Evolutionary conservation across 2,329 filamentous ascomycete species (phyloP), one percentile per base, ranked within the genome.

Genomic region (Aschersonia sp.): DNA sequence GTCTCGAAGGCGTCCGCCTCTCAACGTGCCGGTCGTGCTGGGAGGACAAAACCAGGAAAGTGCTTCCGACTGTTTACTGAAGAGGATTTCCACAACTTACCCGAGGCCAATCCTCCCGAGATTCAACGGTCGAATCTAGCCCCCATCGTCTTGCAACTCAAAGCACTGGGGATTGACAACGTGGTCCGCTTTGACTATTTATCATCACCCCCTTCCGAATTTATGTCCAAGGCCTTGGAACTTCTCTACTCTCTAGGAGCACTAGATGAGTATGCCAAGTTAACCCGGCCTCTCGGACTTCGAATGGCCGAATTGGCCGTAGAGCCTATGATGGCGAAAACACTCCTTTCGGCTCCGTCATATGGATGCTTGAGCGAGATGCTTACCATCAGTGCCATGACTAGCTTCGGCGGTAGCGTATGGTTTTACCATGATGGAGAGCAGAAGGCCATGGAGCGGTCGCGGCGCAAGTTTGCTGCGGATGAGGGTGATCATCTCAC

Each of bases 401-500:
- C 87, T 35, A 92, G 83, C 52, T 69, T 94, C 0, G 85, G 89
- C 51, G 85, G 87, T 5, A 82, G 78, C 43, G 75, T 94, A 0
- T 97, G 87, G 83, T 79, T 95, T 52, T 76, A 83, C 33, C 81
- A 87, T 55, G 83, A 89, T 30, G 84, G 79, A 39, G 83, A 86
- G 54, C 85, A 83, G 57, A 88, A 84, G 57, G 71, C 73, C 46
- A 78, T 84, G 60, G 87, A 95, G 59, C 80, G 75, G 22, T 78
- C 81, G 31, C 75, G 85, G 44, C 76, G 86, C 44, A 86, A 84
- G 57, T 97, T 97, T 58, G 87, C 90, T 0, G 89, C 83, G 6
- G 87, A 94, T 51, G 89, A 97, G 68, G 92, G 92, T 1, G 92
- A 98, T 57, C 90, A 97, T 57, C 67, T 97, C 30, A 96, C 89